Conservation (phyloP, 2,329 filamentous ascomycete species). For the Scopulariopsis brevicaulis region DNA sequence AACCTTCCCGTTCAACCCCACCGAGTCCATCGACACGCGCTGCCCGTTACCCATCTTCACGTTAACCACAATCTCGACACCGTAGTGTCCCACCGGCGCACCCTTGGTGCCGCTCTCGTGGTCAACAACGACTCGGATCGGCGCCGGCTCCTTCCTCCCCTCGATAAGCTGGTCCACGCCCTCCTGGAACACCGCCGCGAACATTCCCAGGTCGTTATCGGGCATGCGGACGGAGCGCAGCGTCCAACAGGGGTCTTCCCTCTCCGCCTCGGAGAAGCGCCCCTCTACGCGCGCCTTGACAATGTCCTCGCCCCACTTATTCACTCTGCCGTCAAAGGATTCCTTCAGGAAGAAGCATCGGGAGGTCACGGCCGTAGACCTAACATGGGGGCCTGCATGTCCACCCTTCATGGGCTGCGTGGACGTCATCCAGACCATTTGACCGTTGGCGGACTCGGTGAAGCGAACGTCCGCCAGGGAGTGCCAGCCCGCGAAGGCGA, state of each 20-base stretch:
- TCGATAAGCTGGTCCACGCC: constrained; percentile 49
- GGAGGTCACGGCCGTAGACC: constrained; percentile 39
- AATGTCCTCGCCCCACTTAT: constrained; percentile 72
- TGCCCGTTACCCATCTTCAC: constrained; percentile 42
- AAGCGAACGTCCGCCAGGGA: constrained; percentile 59
- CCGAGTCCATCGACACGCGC: constrained; percentile 36
- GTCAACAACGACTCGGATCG: constrained; percentile 64
- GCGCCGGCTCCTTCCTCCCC: constrained; percentile 55
- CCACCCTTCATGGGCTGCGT: constrained; percentile 47
- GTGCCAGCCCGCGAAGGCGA: constrained; percentile 66
- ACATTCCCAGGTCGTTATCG: constrained; percentile 46
- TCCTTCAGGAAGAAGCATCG: constrained; percentile 64
- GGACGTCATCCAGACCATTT: constrained; percentile 57
- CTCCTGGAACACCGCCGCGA: constrained; percentile 64
- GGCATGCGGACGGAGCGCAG: constrained; percentile 57
- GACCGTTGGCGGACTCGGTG: constrained; percentile 56
- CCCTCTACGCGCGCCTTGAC: constrained; percentile 78
- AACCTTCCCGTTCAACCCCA: constrained; percentile 58
- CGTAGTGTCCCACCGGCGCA: constrained; percentile 53
- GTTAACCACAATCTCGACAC: constrained; percentile 60
- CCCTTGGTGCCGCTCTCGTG: constrained; percentile 55
- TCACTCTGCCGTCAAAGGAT: constrained; percentile 65
- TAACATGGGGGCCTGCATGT: constrained; percentile 33
- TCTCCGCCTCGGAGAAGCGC: constrained; percentile 71
- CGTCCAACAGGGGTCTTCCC: constrained; percentile 72